These are phyloP conservation scores for Chiua virens DNA, from an alignment of 768 basidiomycete species.

Conservation along the genomic window DNA sequence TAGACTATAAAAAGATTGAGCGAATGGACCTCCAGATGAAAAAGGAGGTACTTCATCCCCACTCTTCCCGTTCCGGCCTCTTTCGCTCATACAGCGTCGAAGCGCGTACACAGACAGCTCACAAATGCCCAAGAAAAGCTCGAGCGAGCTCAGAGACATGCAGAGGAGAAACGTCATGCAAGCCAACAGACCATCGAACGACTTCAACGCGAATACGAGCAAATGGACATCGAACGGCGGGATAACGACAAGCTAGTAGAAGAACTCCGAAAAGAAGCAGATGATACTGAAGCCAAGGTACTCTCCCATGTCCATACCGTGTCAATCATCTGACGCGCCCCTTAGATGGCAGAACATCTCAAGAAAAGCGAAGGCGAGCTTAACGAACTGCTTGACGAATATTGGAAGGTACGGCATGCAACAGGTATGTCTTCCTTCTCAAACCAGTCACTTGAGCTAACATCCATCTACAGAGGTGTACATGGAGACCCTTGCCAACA, in stretches of 20 bases:
- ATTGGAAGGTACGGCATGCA: conserved; percentile 77
- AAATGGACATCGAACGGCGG: conserved; percentile 72
- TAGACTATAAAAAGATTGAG: conserved; percentile 75
- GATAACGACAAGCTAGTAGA: conserved; percentile 81
- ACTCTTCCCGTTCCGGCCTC: neutral
- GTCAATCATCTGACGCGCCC: neutral
- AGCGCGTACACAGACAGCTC: conserved; percentile 84
- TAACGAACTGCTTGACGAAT: conserved; percentile 79
- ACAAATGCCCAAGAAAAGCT: conserved; percentile 82
- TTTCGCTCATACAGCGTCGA: neutral
- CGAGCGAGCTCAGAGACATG: conserved; percentile 72
- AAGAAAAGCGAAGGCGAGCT: conserved; percentile 74
- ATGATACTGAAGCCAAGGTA: conserved; percentile 67
- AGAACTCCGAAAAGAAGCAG: conserved; percentile 69
- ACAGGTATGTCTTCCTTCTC: conserved; percentile 49
- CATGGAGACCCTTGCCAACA: conserved; percentile 84
- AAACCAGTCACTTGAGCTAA: neutral
- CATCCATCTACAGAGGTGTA: conserved; percentile 58
- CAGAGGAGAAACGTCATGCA: conserved; percentile 75
- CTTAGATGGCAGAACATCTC: conserved; percentile 74
- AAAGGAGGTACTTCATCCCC: conserved; percentile 53
- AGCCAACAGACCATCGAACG: conserved; percentile 73
- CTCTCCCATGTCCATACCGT: neutral
- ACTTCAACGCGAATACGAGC: conserved; percentile 75
- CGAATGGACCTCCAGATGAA: conserved; percentile 64